These are phyloP conservation scores for Sporothrix mexicana DNA, from an alignment of 2,329 filamentous ascomycete genomes.

Conservation along the genomic window DNA sequence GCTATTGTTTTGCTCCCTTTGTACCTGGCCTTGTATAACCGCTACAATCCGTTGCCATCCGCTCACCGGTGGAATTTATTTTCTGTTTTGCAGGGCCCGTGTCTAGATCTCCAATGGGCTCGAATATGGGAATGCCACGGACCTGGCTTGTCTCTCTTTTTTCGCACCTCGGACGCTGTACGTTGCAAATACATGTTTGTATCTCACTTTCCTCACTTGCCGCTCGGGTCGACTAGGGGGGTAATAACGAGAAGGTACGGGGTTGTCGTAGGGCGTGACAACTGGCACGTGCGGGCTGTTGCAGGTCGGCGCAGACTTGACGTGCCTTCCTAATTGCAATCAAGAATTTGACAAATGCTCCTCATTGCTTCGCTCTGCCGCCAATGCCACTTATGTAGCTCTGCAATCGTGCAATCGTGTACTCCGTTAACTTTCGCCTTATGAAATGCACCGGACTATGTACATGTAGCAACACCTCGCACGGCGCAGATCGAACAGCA, in stretches of 20 bases:
- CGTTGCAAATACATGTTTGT: neutral
- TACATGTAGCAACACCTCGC: conserved; percentile 6
- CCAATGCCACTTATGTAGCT: neutral
- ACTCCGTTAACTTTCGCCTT: too few relatives aligned
- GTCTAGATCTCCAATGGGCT: neutral
- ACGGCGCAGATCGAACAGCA: neutral
- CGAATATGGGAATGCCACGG: conserved; percentile 7
- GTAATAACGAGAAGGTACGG: neutral
- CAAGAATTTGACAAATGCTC: neutral
- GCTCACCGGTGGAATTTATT: neutral
- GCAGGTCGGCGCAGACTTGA: neutral
- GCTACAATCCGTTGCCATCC: conserved; percentile 15
- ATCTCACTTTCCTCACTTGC: neutral
- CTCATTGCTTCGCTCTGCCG: neutral
- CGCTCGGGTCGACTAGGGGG: conserved; percentile 3
- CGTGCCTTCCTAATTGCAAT: neutral
- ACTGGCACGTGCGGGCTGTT: conserved; percentile 21
- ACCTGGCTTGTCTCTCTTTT: neutral
- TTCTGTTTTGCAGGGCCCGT: neutral
- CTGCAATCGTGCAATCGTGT: conserved; percentile 4
- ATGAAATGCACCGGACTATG: neutral
- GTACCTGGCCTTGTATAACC: neutral
- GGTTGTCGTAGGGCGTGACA: conserved; percentile 16
- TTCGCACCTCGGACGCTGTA: too few relatives aligned
- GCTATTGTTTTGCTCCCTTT: neutral